These are phyloP conservation scores for Ormosia emarginata DNA, from an alignment of 306 rosid species.

Conservation along the genomic window DNA sequence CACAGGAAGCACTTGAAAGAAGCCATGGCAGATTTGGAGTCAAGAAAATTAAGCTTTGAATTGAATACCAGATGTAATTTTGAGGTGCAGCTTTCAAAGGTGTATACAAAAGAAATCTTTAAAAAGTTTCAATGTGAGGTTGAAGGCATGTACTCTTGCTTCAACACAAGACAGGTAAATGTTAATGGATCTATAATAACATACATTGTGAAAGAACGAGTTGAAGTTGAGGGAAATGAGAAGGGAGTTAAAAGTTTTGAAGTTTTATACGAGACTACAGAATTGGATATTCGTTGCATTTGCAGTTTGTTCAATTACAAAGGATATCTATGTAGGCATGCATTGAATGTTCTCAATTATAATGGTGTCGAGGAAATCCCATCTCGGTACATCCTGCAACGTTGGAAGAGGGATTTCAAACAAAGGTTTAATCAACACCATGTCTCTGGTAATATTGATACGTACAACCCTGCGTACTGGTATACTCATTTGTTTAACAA, in stretches of 20 bases:
- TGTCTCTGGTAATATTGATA: slow-evolving; percentile 23
- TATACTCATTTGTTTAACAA: slow-evolving; percentile 44
- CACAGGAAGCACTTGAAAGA: slow-evolving; percentile 66
- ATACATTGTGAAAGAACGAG: slow-evolving; percentile 69
- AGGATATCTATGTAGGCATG: slow-evolving; percentile 79
- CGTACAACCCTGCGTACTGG: slow-evolving; percentile 29
- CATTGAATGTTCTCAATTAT: slow-evolving; percentile 63
- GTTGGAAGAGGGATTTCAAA: slow-evolving; percentile 69
- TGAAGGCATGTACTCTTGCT: slow-evolving; percentile 72
- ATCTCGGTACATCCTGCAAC: slow-evolving; percentile 56
- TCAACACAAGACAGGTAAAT: slow-evolving; percentile 65
- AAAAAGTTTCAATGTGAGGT: slow-evolving; percentile 63
- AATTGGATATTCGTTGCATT: slow-evolving; percentile 66
- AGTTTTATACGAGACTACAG: slow-evolving; percentile 60
- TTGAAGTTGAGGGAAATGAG: slow-evolving; percentile 49
- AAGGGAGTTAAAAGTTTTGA: slow-evolving; percentile 56
- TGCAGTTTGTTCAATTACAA: slow-evolving; percentile 80
- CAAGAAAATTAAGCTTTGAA: slow-evolving; percentile 40
- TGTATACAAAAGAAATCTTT: slow-evolving; percentile 60
- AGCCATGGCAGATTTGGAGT: slow-evolving; percentile 54
- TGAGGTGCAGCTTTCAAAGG: slow-evolving; percentile 59
- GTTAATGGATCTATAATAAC: slow-evolving; percentile 64
- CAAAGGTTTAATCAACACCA: slow-evolving; percentile 34
- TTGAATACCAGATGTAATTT: slow-evolving; percentile 56
- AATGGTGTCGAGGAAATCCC: slow-evolving; percentile 75